These are phyloP conservation scores for Populus trichocarpa DNA, from an alignment of 441 rosid species.

Conservation along the genomic window DNA sequence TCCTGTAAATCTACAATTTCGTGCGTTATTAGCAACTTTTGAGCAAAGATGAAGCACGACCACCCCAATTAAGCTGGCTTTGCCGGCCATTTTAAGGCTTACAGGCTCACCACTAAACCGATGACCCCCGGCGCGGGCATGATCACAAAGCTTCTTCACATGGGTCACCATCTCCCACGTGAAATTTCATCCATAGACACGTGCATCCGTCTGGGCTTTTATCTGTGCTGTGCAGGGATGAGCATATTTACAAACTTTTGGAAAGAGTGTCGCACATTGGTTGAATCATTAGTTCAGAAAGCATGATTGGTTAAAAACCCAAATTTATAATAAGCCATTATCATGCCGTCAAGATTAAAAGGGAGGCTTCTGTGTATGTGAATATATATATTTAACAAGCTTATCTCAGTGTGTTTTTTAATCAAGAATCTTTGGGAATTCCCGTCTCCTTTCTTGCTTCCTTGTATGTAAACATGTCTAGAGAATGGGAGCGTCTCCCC, in stretches of 20 bases:
- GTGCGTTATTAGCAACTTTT: neutral
- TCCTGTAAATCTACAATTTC: neutral
- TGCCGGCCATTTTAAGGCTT: slow-evolving; percentile 10
- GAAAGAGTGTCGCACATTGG: neutral
- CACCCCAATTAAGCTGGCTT: slow-evolving; percentile 16
- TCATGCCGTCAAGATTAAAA: slow-evolving; percentile 16
- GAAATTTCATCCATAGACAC: slow-evolving; percentile 38
- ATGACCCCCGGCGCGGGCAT: neutral
- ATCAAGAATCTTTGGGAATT: slow-evolving; percentile 39
- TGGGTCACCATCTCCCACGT: slow-evolving; percentile 35
- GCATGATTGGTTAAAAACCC: slow-evolving; percentile 19
- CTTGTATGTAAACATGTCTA: slow-evolving; percentile 39
- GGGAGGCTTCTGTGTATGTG: neutral
- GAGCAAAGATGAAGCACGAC: neutral
- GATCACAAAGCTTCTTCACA: slow-evolving; percentile 18
- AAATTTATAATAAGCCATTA: neutral
- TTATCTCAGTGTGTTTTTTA: slow-evolving; percentile 10
- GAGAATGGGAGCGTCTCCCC: slow-evolving; percentile 31
- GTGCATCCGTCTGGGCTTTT: slow-evolving; percentile 31
- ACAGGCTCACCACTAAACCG: neutral
- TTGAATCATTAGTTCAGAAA: slow-evolving; percentile 1
- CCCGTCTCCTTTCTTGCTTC: slow-evolving; percentile 29
- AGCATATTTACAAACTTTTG: neutral
- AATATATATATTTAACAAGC: neutral
- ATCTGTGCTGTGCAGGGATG: neutral